These are phyloP conservation scores for Collybia nuda DNA, from an alignment of 768 basidiomycete genomes.

Conservation along the genomic window DNA sequence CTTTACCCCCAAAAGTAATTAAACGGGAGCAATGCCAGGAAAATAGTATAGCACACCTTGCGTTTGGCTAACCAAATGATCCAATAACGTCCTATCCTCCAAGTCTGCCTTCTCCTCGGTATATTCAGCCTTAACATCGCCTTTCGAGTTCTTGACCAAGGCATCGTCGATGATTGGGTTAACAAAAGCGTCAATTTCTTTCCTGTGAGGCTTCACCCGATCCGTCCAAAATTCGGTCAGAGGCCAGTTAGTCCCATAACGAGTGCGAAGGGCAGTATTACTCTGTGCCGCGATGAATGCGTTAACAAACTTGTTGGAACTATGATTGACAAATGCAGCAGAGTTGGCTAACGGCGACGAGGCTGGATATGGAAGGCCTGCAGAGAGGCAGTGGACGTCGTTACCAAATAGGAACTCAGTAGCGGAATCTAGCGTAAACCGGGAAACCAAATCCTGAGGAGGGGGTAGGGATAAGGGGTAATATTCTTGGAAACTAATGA, in stretches of 20 bases:
- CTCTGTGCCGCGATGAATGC: slow-evolving; percentile 50
- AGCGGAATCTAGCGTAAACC: slow-evolving; percentile 65
- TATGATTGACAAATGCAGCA: slow-evolving; percentile 25
- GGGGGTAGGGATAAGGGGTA: neutral
- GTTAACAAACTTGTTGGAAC: slow-evolving; percentile 42
- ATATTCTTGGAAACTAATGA: neutral
- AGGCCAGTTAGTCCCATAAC: slow-evolving; percentile 44
- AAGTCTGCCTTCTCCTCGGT: slow-evolving; percentile 21
- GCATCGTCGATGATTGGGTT: slow-evolving; percentile 53
- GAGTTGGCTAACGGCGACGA: slow-evolving; percentile 25
- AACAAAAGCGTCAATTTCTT: slow-evolving; percentile 48
- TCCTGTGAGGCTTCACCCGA: slow-evolving; percentile 41
- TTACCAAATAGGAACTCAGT: slow-evolving; percentile 61
- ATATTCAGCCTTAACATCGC: slow-evolving; percentile 6
- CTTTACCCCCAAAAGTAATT: slow-evolving; percentile 1
- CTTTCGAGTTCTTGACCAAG: slow-evolving; percentile 34
- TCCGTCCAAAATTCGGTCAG: slow-evolving; percentile 53
- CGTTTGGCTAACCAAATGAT: slow-evolving; percentile 54
- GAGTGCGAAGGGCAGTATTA: slow-evolving; percentile 31
- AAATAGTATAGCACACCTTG: slow-evolving; percentile 34
- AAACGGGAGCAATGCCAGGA: neutral
- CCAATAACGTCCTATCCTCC: slow-evolving; percentile 40
- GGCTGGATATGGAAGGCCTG: slow-evolving; percentile 49
- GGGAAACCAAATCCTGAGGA: slow-evolving; percentile 39
- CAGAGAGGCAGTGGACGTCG: slow-evolving; percentile 48